Percentiles rank a stretch among this genome's conserved stretches.
phyloP scores from a whole-genome alignment of 345 rosid genomes.

The Heritiera fomes region DNA sequence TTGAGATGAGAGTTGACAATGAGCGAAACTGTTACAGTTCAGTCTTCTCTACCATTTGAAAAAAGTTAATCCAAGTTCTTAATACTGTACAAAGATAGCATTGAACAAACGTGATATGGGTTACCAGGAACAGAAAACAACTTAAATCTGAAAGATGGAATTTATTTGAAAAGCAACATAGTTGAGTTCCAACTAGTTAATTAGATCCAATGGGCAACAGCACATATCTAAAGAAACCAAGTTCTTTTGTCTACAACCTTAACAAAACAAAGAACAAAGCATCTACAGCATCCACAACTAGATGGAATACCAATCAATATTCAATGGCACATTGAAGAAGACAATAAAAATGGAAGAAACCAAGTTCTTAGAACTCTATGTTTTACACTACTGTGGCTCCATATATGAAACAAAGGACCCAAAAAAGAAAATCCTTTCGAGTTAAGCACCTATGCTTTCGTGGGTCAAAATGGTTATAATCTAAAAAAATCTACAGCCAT shows the following conservation, averaged over 20 bases:
- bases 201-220: neutral
- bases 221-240: neutral
- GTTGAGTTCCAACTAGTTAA: neutral
- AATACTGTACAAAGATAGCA: neutral
- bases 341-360: neutral
- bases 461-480: neutral
- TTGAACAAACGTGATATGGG: neutral
- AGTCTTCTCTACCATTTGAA: neutral
- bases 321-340: neutral
- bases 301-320: neutral
- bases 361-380: neutral
- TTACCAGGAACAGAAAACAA: neutral
- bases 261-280: neutral
- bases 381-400: neutral
- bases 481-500: neutral
- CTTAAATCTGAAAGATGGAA: neutral
- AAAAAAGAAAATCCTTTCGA: neutral
- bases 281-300: neutral
- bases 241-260: neutral
- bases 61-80: neutral
- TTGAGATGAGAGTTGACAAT: neutral
- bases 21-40: neutral
- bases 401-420: neutral
- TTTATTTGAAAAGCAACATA: neutral
- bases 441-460: neutral